Conservation (phyloP, 2,329 filamentous ascomycete species). For the Fusarium albosuccineum region DNA sequence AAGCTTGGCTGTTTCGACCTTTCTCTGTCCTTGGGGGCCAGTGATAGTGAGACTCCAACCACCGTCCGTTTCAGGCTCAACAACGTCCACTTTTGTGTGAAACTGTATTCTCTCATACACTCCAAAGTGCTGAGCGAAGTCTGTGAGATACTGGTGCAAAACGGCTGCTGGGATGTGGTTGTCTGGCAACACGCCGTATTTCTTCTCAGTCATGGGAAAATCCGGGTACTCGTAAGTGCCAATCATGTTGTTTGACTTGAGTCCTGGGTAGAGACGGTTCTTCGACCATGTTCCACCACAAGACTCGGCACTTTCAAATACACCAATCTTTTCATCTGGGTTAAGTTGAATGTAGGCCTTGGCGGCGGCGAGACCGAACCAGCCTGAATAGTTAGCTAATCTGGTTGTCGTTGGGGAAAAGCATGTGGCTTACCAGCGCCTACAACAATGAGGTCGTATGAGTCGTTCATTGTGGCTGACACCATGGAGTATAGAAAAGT, state of each 20-base stretch:
- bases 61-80: slow-evolving; percentile 42
- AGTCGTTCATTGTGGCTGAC: background rate
- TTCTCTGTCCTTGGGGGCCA: background rate
- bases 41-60: slow-evolving; percentile 25
- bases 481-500: no score
- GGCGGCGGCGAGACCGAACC: slow-evolving; percentile 64
- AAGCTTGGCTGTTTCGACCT: slow-evolving; percentile 48
- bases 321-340: slow-evolving; percentile 58
- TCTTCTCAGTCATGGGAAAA: slow-evolving; percentile 67
- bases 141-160: slow-evolving; percentile 53
- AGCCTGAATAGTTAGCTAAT: slow-evolving; percentile 49
- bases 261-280: slow-evolving; percentile 68
- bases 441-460: background rate
- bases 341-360: slow-evolving; percentile 65
- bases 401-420: background rate
- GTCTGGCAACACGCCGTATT: slow-evolving; percentile 53
- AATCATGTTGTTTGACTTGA: slow-evolving; percentile 68
- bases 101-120: slow-evolving; percentile 62
- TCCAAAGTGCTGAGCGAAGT: slow-evolving; percentile 58
- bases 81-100: slow-evolving; percentile 61
- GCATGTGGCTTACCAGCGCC: background rate
- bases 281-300: slow-evolving; percentile 73
- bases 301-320: slow-evolving; percentile 63
- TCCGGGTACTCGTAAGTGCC: slow-evolving; percentile 68
- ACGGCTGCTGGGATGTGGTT: slow-evolving; percentile 53